Evolutionary conservation across 1,284 basidiomycete genomes (phyloP), one percentile per base, ranked within the genome.

Genomic region (Cystobasidium sp.): DNA sequence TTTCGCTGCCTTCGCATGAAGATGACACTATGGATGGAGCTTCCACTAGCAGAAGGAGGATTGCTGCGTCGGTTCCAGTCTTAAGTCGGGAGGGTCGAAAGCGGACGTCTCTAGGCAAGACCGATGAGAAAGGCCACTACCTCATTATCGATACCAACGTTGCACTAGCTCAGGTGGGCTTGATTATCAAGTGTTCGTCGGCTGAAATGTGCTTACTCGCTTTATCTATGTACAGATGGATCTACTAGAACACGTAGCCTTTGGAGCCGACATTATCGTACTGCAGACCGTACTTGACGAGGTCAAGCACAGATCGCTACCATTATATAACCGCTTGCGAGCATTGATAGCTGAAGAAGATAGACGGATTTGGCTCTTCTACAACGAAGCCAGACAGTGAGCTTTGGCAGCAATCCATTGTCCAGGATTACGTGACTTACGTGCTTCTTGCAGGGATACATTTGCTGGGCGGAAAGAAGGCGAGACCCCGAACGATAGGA

Each of bases 271-370:
- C 24, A 88, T 97, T 68, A 90, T 99, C 67, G 85, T 99, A 12
- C 87, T 97, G 0, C 97, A 99, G 82, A 99, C 96, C 0, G 94
- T 97, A 0, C 85, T 97, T 63, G 93, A 97, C 78, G 97, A 99
- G 87, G 94, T 97, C 74, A 87, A 96, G 70, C 96, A 99, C 82
- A 88, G 96, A 39, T 95, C 93, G 0, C 83, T 99, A 43, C 97
- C 97, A 0, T 85, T 99, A 18, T 94, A 93, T 84, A 97, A 96
- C 81, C 90, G 94, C 37, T 86, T 97, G 73, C 93, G 92, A 78
- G 88, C 90, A 0, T 85, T 97, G 46, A 85, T 90, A 39, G 87
- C 88, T 77, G 94, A 96, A 69, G 80, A 81, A 18, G 70, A 71
- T 12, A 65, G 75, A 20, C 55, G 75, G 4, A 47, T 84, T 6